Conservation (phyloP, 1,139 yeast genomes). For the Chernovozyma aurita region DNA sequence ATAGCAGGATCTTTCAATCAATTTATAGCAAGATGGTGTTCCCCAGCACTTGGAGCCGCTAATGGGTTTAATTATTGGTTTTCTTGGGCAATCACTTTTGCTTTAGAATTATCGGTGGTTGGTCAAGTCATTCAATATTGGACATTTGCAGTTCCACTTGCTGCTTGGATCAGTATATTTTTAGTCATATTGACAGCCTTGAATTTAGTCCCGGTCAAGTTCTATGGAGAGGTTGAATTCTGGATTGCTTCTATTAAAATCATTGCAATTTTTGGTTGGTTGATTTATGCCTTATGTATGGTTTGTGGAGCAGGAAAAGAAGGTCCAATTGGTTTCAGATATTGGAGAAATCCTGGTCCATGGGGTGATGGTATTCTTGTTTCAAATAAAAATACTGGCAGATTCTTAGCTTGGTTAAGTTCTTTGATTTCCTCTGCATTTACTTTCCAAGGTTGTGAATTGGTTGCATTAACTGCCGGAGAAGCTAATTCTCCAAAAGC, state of each 20-base stretch:
- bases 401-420: conserved; percentile 65
- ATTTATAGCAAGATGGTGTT: conserved; percentile 55
- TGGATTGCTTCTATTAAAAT: conserved; percentile 62
- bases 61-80: conserved; percentile 86
- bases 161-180: conserved; percentile 74
- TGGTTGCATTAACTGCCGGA: conserved; percentile 86
- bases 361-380: conserved; percentile 63
- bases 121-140: conserved; percentile 74
- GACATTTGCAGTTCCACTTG: conserved; percentile 69
- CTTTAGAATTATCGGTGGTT: conserved; percentile 75
- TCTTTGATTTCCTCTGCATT: conserved; percentile 67
- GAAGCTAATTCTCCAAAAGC: conserved; percentile 81
- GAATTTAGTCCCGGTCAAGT: conserved; percentile 41
- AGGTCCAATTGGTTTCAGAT: conserved; percentile 77
- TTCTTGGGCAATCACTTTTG: conserved; percentile 81
- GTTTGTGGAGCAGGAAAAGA: conserved; percentile 69
- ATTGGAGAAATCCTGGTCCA: conserved; percentile 93
- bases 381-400: conserved; percentile 42
- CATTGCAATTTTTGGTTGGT: conserved; percentile 66
- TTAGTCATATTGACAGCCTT: conserved; percentile 33
- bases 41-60: conserved; percentile 73
- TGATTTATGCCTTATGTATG: conserved; percentile 61
- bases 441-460: conserved; percentile 77
- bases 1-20: conserved; percentile 61
- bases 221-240: conserved; percentile 44